Conservation (phyloP, 306 rosid genomes). For the Quercus gilva region DNA sequence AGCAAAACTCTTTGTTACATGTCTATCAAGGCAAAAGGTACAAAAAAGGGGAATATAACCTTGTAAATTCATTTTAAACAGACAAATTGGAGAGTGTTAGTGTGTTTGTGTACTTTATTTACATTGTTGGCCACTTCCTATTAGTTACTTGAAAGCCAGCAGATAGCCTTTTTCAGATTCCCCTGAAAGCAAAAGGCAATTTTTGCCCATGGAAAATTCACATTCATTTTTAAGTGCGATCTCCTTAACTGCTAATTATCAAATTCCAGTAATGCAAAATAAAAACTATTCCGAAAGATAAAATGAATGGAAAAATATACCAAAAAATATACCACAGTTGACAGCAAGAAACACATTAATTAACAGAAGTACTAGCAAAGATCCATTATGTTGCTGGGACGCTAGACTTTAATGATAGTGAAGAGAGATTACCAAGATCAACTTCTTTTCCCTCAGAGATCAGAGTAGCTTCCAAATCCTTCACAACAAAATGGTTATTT, state of each 20-base stretch:
- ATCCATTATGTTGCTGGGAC: neutral
- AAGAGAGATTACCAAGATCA: conserved; percentile 7
- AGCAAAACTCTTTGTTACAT: neutral
- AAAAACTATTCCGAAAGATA: neutral
- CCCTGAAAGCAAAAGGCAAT: neutral
- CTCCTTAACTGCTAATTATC: neutral
- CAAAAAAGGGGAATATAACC: neutral
- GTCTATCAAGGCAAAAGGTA: conserved; percentile 10
- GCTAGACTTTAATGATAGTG: neutral
- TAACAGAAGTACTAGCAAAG: neutral
- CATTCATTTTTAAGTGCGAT: neutral
- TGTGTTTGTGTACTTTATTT: neutral
- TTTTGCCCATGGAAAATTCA: neutral
- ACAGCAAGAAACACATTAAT: neutral
- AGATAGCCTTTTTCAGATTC: neutral
- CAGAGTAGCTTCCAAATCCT: conserved; percentile 51
- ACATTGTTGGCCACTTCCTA: neutral
- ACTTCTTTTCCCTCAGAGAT: conserved; percentile 39
- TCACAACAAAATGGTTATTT: conserved; percentile 3
- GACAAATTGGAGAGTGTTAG: neutral
- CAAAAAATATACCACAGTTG: neutral
- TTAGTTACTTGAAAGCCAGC: neutral
- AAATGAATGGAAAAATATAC: neutral
- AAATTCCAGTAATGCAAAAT: neutral
- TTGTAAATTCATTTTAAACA: neutral